Evolutionary conservation across 345 rosid species (phyloP).

Genomic region (Eucalyptus tenuipes): DNA sequence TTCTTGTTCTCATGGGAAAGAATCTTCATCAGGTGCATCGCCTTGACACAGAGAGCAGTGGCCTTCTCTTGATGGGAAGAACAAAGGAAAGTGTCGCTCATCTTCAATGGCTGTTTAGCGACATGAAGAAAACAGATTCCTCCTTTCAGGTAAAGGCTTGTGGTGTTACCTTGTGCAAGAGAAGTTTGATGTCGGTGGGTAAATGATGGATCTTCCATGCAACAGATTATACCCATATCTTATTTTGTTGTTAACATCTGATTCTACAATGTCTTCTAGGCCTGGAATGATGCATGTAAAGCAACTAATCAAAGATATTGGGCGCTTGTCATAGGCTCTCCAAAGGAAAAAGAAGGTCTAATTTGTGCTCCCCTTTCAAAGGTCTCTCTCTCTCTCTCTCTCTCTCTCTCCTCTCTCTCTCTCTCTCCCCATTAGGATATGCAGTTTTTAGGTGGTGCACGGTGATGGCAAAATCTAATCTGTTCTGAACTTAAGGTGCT

Average conservation of each 20-base stretch:
- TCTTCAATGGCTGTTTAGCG: slow-evolving; percentile 67
- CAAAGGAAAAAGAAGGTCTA: slow-evolving; percentile 70
- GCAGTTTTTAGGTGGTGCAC: neutral
- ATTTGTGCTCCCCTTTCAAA: slow-evolving; percentile 73
- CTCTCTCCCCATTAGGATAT: neutral
- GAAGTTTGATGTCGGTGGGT: neutral
- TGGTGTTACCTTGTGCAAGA: neutral
- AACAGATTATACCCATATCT: neutral
- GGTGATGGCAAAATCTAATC: neutral
- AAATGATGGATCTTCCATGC: neutral
- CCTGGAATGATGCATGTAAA: slow-evolving; percentile 69
- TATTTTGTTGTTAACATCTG: neutral
- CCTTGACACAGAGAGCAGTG: slow-evolving; percentile 87
- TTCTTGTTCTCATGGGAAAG: neutral
- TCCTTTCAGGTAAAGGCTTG: slow-evolving; percentile 39
- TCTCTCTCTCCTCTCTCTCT: neutral
- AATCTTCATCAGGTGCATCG: slow-evolving; percentile 61
- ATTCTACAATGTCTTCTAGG: slow-evolving; percentile 20
- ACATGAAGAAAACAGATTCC: slow-evolving; percentile 30
- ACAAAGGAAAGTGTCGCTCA: slow-evolving; percentile 53
- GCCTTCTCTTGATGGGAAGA: slow-evolving; percentile 76
- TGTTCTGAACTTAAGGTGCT: slow-evolving; percentile 33
- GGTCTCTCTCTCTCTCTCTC: slow-evolving; percentile 18
- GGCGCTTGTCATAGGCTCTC: slow-evolving; percentile 90
- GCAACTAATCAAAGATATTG: slow-evolving; percentile 65